These are phyloP conservation scores for Forsythia viridissima DNA, from an alignment of 257 asterid species.

Conservation along the genomic window DNA sequence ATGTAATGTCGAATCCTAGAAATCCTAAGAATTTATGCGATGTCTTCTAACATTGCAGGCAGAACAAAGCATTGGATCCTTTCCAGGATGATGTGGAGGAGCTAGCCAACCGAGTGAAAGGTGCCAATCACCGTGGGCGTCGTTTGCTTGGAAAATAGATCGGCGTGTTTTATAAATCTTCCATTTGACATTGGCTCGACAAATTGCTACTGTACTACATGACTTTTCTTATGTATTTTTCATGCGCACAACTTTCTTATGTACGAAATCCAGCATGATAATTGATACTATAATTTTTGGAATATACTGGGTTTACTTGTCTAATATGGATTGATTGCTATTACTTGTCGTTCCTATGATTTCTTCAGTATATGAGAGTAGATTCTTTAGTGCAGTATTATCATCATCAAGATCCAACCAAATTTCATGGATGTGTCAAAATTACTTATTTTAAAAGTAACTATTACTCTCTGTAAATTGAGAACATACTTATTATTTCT, in stretches of 20 bases:
- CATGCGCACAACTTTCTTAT: too few relatives aligned
- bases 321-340: neutral
- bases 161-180: neutral
- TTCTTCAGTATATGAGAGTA: neutral
- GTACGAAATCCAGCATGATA: neutral
- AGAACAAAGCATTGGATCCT: constrained; percentile 55
- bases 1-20: neutral
- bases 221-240: too few relatives aligned
- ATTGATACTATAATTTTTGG: neutral
- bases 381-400: neutral
- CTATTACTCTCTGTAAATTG: too few relatives aligned
- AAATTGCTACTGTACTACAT: too few relatives aligned
- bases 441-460: too few relatives aligned
- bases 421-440: neutral
- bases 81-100: constrained; percentile 69
- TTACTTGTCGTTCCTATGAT: neutral
- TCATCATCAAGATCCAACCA: neutral
- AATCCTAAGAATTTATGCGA: neutral
- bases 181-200: neutral
- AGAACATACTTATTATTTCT: too few relatives aligned
- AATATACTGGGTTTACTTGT: neutral
- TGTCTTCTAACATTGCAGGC: constrained; percentile 45
- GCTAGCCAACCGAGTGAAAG: constrained; percentile 57
- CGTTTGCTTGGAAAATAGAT: constrained; percentile 58
- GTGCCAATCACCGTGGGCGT: constrained; percentile 59